These are phyloP conservation scores for Cutaneotrichosporon cavernicola DNA, from an alignment of 1,284 basidiomycete species.

Conservation along the genomic window DNA sequence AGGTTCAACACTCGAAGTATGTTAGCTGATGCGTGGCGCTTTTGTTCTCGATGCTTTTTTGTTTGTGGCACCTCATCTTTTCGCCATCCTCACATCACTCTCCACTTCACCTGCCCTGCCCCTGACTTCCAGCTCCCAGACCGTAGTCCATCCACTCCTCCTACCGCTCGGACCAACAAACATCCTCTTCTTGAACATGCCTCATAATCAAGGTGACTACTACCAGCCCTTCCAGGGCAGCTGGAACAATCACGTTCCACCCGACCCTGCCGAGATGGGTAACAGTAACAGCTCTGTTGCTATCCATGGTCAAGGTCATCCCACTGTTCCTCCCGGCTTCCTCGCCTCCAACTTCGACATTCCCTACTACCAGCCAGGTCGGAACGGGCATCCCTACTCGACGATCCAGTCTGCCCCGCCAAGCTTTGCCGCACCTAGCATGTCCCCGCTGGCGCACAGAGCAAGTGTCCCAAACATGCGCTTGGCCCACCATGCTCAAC, in stretches of 20 bases:
- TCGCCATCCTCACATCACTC: too few relatives aligned
- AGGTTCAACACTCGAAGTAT: too few relatives aligned
- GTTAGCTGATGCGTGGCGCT: too few relatives aligned
- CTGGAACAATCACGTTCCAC: background rate
- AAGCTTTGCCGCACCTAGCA: background rate
- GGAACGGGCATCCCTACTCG: background rate
- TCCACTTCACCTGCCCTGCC: too few relatives aligned
- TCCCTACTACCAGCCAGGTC: background rate
- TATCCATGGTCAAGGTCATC: background rate
- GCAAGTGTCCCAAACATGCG: background rate
- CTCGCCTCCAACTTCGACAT: background rate
- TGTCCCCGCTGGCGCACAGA: background rate
- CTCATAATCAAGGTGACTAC: background rate
- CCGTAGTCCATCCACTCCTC: too few relatives aligned
- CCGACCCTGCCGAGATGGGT: background rate
- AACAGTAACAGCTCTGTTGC: background rate
- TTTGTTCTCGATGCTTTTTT: too few relatives aligned
- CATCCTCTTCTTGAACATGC: background rate
- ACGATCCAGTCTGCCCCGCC: background rate
- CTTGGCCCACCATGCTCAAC: slow-evolving; percentile 1
- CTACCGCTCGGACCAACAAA: too few relatives aligned
- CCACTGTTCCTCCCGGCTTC: background rate
- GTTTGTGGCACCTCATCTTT: too few relatives aligned
- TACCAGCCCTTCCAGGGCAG: background rate
- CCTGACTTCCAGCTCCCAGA: too few relatives aligned